Evolutionary conservation across 192 early-diverging fungal species (phyloP).

Genomic region (Rhizoclosmatium globosum): DNA sequence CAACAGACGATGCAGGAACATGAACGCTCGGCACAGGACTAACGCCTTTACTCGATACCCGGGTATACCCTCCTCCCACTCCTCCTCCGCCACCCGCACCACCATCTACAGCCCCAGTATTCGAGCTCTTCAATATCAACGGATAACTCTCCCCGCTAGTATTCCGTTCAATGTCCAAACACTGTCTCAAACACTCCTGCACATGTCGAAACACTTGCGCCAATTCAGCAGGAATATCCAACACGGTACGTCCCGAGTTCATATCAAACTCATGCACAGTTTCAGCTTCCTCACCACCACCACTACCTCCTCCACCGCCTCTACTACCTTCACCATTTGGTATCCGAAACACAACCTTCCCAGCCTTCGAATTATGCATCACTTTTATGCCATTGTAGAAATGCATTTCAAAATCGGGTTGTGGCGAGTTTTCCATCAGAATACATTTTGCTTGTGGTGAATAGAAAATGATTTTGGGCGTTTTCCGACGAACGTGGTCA

Average conservation of each 20-base stretch:
- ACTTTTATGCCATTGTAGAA: slow-evolving; percentile 74
- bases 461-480: slow-evolving; percentile 68
- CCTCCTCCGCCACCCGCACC: neutral
- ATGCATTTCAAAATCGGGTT: slow-evolving; percentile 64
- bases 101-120: slow-evolving; percentile 5
- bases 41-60: neutral
- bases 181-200: slow-evolving; percentile 62
- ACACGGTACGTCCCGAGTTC: neutral
- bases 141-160: slow-evolving; percentile 42
- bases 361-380: slow-evolving; percentile 35
- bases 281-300: neutral
- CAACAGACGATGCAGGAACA: neutral
- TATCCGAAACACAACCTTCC: neutral
- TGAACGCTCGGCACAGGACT: slow-evolving; percentile 4
- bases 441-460: slow-evolving; percentile 77
- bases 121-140: slow-evolving; percentile 59
- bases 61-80: neutral
- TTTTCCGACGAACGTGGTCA: slow-evolving; percentile 63
- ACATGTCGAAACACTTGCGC: slow-evolving; percentile 48
- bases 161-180: slow-evolving; percentile 55
- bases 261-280: neutral
- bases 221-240: slow-evolving; percentile 48
- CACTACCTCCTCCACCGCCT: neutral
- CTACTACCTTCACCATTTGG: slow-evolving; percentile 8
- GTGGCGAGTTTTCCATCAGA: slow-evolving; percentile 73